These are phyloP conservation scores for Zymoseptoria ardabiliae DNA, from an alignment of 2,329 filamentous ascomycete genomes.

Conservation along the genomic window DNA sequence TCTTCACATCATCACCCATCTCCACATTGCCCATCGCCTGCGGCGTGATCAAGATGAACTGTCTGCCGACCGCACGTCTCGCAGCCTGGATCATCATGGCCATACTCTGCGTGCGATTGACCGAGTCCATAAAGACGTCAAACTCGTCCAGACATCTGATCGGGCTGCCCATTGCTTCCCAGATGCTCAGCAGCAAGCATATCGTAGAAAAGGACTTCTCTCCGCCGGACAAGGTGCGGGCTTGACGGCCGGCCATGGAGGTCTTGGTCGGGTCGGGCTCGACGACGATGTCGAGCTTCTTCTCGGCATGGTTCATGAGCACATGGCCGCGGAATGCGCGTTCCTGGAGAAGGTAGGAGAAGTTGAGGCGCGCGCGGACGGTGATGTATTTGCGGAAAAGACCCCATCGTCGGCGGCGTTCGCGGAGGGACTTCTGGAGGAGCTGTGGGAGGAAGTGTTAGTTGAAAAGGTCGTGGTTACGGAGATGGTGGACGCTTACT, in stretches of 20 bases:
- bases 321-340: slow-evolving; percentile 80
- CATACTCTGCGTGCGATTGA: slow-evolving; percentile 88
- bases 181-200: slow-evolving; percentile 83
- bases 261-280: slow-evolving; percentile 63
- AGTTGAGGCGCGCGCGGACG: slow-evolving; percentile 74
- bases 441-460: slow-evolving; percentile 30
- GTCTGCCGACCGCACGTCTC: slow-evolving; percentile 75
- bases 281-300: slow-evolving; percentile 66
- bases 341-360: slow-evolving; percentile 81
- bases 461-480: slow-evolving; percentile 3
- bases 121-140: slow-evolving; percentile 98
- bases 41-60: slow-evolving; percentile 94
- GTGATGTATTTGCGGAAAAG: slow-evolving; percentile 80
- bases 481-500: neutral
- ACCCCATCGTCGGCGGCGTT: slow-evolving; percentile 69
- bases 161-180: slow-evolving; percentile 96
- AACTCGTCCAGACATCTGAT: slow-evolving; percentile 95
- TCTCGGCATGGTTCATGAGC: slow-evolving; percentile 66
- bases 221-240: slow-evolving; percentile 87
- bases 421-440: slow-evolving; percentile 54
- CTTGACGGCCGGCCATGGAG: slow-evolving; percentile 65
- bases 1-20: slow-evolving; percentile 63
- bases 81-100: slow-evolving; percentile 88
- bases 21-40: slow-evolving; percentile 63
- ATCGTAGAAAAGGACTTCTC: slow-evolving; percentile 98